Percentiles rank a stretch among this genome's conserved stretches.
phyloP scores from a whole-genome alignment of 768 basidiomycete genomes.

The Lentinula guzmanii region DNA sequence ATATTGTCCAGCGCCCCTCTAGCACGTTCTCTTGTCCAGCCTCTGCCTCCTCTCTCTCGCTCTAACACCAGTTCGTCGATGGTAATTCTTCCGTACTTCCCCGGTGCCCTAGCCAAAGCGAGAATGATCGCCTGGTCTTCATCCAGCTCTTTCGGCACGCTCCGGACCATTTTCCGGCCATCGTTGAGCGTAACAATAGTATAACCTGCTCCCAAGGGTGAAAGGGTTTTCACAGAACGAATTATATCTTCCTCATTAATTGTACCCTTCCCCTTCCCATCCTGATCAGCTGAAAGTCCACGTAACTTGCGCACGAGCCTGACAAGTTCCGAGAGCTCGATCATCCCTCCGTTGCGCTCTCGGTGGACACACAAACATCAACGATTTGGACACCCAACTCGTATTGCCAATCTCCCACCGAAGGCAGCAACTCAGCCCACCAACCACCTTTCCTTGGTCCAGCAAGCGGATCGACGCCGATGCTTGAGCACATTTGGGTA shows the following conservation, averaged over 20 bases:
- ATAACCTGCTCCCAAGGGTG: constrained; percentile 90
- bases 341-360: constrained; percentile 87
- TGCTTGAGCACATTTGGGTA: constrained; percentile 91
- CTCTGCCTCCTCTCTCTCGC: constrained; percentile 30
- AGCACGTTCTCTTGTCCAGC: constrained; percentile 76
- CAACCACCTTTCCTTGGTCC: constrained; percentile 82
- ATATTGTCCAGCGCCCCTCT: constrained; percentile 81
- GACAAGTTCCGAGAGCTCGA: constrained; percentile 83
- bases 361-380: constrained; percentile 87
- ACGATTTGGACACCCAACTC: constrained; percentile 95
- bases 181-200: constrained; percentile 67
- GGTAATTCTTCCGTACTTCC: constrained; percentile 53
- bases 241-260: constrained; percentile 85
- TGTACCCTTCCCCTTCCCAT: constrained; percentile 29
- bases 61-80: constrained; percentile 52
- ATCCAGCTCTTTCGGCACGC: constrained; percentile 86
- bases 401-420: constrained; percentile 91
- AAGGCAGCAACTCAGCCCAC: constrained; percentile 81
- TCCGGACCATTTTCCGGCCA: constrained; percentile 74
- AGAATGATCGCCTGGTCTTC: constrained; percentile 83
- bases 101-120: constrained; percentile 60
- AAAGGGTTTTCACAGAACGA: constrained; percentile 78
- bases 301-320: constrained; percentile 73
- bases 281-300: constrained; percentile 37
- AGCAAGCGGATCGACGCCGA: constrained; percentile 92